These are phyloP conservation scores for Trichoderma gamsii DNA, from an alignment of 495 filamentous ascomycete genomes.

Conservation along the genomic window DNA sequence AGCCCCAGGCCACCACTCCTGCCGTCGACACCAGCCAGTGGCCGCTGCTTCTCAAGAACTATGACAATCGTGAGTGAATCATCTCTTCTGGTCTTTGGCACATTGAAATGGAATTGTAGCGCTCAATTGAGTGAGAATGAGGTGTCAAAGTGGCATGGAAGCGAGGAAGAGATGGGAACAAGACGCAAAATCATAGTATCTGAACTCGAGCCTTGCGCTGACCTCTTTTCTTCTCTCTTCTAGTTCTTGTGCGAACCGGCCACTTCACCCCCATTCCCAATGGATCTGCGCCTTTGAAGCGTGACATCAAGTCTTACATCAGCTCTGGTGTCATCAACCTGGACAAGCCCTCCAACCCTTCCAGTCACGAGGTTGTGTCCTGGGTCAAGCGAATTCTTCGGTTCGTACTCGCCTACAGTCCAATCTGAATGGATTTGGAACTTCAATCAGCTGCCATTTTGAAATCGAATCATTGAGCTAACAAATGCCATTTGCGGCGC, in stretches of 20 bases:
- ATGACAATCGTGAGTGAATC: slow-evolving; percentile 49
- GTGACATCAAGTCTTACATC: slow-evolving; percentile 92
- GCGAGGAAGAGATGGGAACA: not conserved
- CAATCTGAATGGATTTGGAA: not conserved
- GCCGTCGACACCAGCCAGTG: slow-evolving; percentile 70
- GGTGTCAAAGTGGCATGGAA: not conserved
- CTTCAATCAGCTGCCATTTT: not conserved
- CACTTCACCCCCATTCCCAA: slow-evolving; percentile 92
- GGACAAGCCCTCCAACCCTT: slow-evolving; percentile 97
- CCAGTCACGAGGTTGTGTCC: slow-evolving; percentile 94
- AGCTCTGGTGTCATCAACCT: slow-evolving; percentile 96
- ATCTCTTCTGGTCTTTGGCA: not conserved
- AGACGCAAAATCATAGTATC: not conserved
- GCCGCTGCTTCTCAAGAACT: slow-evolving; percentile 91
- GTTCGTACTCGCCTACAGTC: slow-evolving; percentile 37
- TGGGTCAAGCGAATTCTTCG: slow-evolving; percentile 97
- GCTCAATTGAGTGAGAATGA: not conserved
- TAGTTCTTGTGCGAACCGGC: slow-evolving; percentile 79
- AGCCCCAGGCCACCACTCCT: slow-evolving; percentile 70
- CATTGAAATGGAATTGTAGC: not conserved
- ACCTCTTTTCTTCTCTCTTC: slow-evolving; percentile 14
- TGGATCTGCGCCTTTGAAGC: slow-evolving; percentile 77
- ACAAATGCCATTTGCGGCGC: slow-evolving; percentile 8
- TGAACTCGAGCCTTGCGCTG: not conserved
- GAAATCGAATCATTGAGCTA: not conserved